These are phyloP conservation scores for Eremothecium cymbalariae DNA, from an alignment of 1,139 yeast genomes.

Conservation along the genomic window DNA sequence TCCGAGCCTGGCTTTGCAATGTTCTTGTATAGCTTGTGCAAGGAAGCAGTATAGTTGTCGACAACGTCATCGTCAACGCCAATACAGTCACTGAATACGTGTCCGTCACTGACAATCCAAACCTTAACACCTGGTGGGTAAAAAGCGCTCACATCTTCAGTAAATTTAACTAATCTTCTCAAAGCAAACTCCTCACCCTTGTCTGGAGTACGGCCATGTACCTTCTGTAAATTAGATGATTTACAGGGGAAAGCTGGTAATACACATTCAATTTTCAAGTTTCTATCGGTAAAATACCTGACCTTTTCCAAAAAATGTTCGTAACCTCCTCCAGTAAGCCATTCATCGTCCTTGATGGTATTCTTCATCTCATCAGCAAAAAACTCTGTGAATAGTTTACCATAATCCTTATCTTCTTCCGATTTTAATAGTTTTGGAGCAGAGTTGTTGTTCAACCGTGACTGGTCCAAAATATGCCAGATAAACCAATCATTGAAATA, in stretches of 20 bases:
- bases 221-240: slow-evolving; percentile 48
- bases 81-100: slow-evolving; percentile 57
- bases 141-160: slow-evolving; percentile 32
- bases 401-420: slow-evolving; percentile 19
- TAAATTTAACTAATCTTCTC: slow-evolving; percentile 31
- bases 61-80: slow-evolving; percentile 48
- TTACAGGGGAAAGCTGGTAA: slow-evolving; percentile 61
- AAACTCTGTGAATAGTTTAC: slow-evolving; percentile 30
- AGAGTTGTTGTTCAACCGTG: slow-evolving; percentile 24
- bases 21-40: slow-evolving; percentile 37
- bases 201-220: slow-evolving; percentile 45
- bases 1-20: slow-evolving; percentile 29
- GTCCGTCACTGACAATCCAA: slow-evolving; percentile 57
- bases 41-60: slow-evolving; percentile 39
- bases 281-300: slow-evolving; percentile 43
- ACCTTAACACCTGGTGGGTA: slow-evolving; percentile 50
- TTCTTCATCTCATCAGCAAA: slow-evolving; percentile 44
- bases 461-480: slow-evolving; percentile 30
- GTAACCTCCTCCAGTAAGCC: slow-evolving; percentile 40
- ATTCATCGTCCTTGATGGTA: slow-evolving; percentile 40
- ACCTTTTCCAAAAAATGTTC: slow-evolving; percentile 37
- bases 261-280: slow-evolving; percentile 45
- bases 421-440: slow-evolving; percentile 9
- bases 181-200: slow-evolving; percentile 38
- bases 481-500: slow-evolving; percentile 35